A percentile compares a stretch with the other conserved stretches of the same genome.
These are phyloP conservation scores for Cercospora sp. DNA, from an alignment of 2,329 filamentous ascomycete genomes.

Conservation along the genomic window DNA sequence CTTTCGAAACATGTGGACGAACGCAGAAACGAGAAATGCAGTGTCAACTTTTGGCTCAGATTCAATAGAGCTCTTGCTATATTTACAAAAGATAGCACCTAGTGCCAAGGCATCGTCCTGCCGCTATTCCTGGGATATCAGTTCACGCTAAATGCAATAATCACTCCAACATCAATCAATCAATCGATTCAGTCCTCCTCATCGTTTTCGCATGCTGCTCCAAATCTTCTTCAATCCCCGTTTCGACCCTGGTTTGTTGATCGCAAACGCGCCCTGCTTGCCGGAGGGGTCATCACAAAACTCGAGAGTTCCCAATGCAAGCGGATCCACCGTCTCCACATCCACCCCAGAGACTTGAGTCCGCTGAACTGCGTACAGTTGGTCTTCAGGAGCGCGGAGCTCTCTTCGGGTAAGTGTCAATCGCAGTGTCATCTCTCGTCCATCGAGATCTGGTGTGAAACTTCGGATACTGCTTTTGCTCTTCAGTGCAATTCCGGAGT, in stretches of 20 bases:
- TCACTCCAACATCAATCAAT: neutral
- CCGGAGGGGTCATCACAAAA: constrained; percentile 40
- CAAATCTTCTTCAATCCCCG: constrained; percentile 32
- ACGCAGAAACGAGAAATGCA: neutral
- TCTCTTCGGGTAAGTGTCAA: constrained; percentile 94
- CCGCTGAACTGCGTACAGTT: constrained; percentile 60
- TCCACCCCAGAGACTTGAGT: constrained; percentile 27
- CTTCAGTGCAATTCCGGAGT: constrained; percentile 39
- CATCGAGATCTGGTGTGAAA: constrained; percentile 22
- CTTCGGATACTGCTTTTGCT: constrained; percentile 17
- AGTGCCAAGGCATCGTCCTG: neutral
- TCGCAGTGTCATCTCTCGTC: constrained; percentile 87
- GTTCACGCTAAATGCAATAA: neutral
- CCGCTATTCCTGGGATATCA: neutral
- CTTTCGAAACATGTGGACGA: neutral
- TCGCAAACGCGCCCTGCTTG: constrained; percentile 48
- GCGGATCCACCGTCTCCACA: constrained; percentile 47
- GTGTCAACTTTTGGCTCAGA: neutral
- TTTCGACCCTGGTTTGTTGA: constrained; percentile 23
- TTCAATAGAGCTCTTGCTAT: neutral
- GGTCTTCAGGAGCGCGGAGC: constrained; percentile 71
- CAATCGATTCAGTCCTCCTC: neutral
- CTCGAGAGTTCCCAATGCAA: constrained; percentile 57
- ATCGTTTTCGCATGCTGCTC: constrained; percentile 29
- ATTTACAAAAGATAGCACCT: neutral